Evolutionary conservation across 495 filamentous ascomycete genomes (phyloP).

Genomic region (Podospora pseudopauciseta): DNA sequence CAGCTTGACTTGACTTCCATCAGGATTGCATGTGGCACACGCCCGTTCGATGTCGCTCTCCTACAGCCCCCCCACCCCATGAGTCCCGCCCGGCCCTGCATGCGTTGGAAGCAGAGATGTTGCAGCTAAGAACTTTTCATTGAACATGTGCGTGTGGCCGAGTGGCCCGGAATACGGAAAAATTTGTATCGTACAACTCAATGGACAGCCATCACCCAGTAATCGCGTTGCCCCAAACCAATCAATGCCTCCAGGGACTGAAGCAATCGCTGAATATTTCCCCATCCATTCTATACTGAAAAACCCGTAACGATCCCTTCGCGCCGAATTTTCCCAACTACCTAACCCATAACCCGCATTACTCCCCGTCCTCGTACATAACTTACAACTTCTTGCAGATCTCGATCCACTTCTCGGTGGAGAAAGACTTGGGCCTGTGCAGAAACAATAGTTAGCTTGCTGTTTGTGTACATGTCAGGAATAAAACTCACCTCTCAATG

Average conservation of each 20-base stretch:
- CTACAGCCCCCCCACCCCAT: background rate
- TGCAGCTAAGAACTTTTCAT: slow-evolving; percentile 13
- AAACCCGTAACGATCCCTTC: slow-evolving; percentile 28
- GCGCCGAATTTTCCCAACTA: slow-evolving; percentile 30
- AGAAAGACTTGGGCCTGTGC: slow-evolving; percentile 86
- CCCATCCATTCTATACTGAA: slow-evolving; percentile 35
- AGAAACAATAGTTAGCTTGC: background rate
- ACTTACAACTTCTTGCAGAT: slow-evolving; percentile 80
- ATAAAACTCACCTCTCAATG: slow-evolving; percentile 55
- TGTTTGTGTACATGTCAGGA: slow-evolving; percentile 28
- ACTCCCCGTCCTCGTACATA: slow-evolving; percentile 12
- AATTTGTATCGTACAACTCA: slow-evolving; percentile 29
- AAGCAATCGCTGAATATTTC: slow-evolving; percentile 22
- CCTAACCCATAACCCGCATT: slow-evolving; percentile 17
- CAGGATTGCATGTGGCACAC: background rate
- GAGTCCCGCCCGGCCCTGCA: slow-evolving; percentile 15
- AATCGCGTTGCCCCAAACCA: background rate
- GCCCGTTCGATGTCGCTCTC: background rate
- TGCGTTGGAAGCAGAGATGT: slow-evolving; percentile 22
- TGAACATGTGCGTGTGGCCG: slow-evolving; percentile 2
- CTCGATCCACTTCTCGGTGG: slow-evolving; percentile 93
- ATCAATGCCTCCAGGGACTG: slow-evolving; percentile 6
- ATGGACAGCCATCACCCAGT: slow-evolving; percentile 25
- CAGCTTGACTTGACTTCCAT: background rate
- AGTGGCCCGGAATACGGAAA: slow-evolving; percentile 21